A percentile compares a stretch with the other conserved stretches of the same genome.
Conservation (phyloP, 495 filamentous ascomycete genomes). For the Xylaria longipes region DNA sequence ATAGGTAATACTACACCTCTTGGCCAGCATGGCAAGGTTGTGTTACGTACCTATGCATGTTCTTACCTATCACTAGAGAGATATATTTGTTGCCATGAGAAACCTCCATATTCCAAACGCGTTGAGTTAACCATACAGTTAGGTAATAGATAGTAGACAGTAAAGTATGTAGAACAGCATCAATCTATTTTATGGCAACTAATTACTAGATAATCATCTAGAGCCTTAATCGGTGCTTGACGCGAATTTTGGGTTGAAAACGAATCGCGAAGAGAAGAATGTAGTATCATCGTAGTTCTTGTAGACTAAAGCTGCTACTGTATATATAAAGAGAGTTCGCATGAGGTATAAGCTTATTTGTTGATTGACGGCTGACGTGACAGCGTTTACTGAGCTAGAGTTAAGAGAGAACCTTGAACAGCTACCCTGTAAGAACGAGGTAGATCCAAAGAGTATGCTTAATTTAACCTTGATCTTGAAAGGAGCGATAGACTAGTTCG, state of each 20-base stretch:
- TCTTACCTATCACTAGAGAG: neutral
- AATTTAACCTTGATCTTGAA: neutral
- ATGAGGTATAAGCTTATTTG: neutral
- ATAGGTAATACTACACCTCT: neutral
- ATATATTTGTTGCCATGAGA: neutral
- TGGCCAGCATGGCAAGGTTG: neutral
- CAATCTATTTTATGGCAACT: neutral
- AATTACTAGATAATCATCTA: neutral
- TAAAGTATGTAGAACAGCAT: neutral
- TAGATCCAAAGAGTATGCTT: neutral
- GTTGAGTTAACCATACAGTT: neutral
- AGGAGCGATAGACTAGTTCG: neutral
- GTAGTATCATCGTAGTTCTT: neutral
- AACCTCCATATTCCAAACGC: neutral
- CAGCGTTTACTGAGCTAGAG: neutral
- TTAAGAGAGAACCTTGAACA: neutral
- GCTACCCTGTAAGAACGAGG: neutral
- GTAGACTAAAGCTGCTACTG: neutral
- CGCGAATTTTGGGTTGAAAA: neutral
- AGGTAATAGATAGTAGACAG: neutral
- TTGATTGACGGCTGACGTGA: neutral
- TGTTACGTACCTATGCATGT: neutral
- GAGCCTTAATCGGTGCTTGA: neutral
- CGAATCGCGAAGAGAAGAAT: neutral
- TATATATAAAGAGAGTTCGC: neutral